These are phyloP conservation scores for Ajuga chamaepitys DNA, from an alignment of 257 asterid genomes.

Conservation along the genomic window DNA sequence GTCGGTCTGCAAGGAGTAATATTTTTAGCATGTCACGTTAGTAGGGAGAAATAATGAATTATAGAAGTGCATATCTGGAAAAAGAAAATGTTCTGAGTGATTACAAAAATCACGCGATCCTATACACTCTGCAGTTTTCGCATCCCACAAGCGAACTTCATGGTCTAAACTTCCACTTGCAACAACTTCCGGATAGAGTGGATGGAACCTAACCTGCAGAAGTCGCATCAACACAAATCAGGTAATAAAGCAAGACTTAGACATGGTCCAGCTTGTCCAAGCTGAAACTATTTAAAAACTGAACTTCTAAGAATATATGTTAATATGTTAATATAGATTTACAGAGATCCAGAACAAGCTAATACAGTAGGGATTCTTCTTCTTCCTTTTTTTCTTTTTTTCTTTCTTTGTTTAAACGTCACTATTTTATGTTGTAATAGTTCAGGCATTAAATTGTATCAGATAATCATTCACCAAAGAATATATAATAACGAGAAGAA, in stretches of 20 bases:
- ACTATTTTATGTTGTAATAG: background rate
- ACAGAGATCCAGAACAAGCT: background rate
- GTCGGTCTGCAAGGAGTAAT: slow-evolving; percentile 60
- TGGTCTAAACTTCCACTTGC: slow-evolving; percentile 99
- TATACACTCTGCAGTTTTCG: slow-evolving; percentile 80
- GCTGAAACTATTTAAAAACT: slow-evolving; percentile 13
- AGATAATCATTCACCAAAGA: background rate
- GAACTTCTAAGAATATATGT: background rate
- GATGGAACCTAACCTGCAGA: slow-evolving; percentile 94
- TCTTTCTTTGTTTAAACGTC: background rate
- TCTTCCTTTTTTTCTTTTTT: background rate
- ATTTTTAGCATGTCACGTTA: slow-evolving; percentile 6
- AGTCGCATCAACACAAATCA: slow-evolving; percentile 18
- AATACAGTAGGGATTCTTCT: background rate
- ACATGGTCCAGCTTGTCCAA: background rate
- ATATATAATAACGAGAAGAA: slow-evolving; percentile 12
- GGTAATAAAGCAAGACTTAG: slow-evolving; percentile 14
- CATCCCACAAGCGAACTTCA: slow-evolving; percentile 96
- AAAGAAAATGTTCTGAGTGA: slow-evolving; percentile 16
- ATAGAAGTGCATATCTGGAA: background rate
- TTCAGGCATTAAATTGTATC: background rate
- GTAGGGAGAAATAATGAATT: background rate
- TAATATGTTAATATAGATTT: too few relatives aligned
- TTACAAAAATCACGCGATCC: slow-evolving; percentile 93
- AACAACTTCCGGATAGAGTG: slow-evolving; percentile 68